These are phyloP conservation scores for Achaetomiella virescens DNA, from an alignment of 495 filamentous ascomycete species.

Conservation along the genomic window DNA sequence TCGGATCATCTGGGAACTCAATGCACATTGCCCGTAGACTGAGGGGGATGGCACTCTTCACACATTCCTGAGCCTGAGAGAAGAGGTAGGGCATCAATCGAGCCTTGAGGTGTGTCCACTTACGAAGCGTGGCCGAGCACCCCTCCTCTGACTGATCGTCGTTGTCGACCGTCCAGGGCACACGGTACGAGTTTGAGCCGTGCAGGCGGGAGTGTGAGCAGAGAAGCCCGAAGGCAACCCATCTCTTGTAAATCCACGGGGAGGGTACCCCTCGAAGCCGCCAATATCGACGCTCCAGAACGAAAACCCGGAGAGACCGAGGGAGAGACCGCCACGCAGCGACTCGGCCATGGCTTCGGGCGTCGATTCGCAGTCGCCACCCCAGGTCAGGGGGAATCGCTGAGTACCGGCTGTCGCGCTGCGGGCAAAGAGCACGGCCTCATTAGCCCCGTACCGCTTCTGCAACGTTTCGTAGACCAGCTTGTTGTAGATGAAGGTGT, in stretches of 20 bases:
- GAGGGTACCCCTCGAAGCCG: conserved; percentile 63
- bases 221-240: conserved; percentile 66
- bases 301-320: conserved; percentile 59
- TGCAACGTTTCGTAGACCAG: conserved; percentile 61
- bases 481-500: conserved; percentile 64
- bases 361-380: conserved; percentile 67
- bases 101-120: conserved; percentile 57
- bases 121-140: conserved; percentile 50
- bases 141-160: conserved; percentile 41
- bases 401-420: conserved; percentile 62
- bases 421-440: conserved; percentile 63
- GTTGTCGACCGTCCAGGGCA: conserved; percentile 65
- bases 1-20: conserved; percentile 60
- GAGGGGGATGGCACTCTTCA: conserved; percentile 45
- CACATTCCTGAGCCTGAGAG: conserved; percentile 45
- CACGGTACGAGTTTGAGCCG: conserved; percentile 60
- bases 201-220: conserved; percentile 64
- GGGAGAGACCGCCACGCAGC: conserved; percentile 59
- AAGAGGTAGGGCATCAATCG: conserved; percentile 58
- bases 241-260: conserved; percentile 69
- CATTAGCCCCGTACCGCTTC: conserved; percentile 48
- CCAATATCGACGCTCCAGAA: conserved; percentile 70
- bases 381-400: conserved; percentile 59
- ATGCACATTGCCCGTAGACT: conserved; percentile 55
- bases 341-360: conserved; percentile 69